Percentiles rank a stretch among this genome's conserved stretches.
Conservation (phyloP, 495 filamentous ascomycete species). For the Aspergillus ostianus region DNA sequence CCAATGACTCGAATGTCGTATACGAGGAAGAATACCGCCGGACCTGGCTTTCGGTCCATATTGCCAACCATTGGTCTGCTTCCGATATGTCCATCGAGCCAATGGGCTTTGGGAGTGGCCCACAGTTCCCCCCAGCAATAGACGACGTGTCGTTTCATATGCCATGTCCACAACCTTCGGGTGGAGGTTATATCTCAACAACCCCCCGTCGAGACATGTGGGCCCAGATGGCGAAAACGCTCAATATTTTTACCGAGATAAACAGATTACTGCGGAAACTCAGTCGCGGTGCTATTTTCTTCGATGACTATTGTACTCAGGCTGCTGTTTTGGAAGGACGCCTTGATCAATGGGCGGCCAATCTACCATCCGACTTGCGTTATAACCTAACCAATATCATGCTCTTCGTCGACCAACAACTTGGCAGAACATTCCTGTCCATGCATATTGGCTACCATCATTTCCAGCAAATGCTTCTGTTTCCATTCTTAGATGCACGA, state of each 20-base stretch:
- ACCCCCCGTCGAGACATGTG: constrained; percentile 20
- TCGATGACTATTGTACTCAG: constrained; percentile 18
- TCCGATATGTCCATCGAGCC: constrained; percentile 23
- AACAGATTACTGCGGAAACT: constrained; percentile 16
- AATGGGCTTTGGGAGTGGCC: neutral
- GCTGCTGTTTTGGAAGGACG: constrained; percentile 9
- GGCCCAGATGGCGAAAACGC: constrained; percentile 25
- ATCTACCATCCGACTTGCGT: constrained; percentile 12
- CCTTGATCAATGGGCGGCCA: constrained; percentile 18
- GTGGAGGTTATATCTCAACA: neutral
- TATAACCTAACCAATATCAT: constrained; percentile 19
- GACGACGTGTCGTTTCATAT: constrained; percentile 23
- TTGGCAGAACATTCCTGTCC: constrained; percentile 22
- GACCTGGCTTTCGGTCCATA: constrained; percentile 20
- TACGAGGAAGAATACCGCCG: constrained; percentile 20
- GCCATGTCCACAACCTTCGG: constrained; percentile 2
- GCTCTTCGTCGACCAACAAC: constrained; percentile 11
- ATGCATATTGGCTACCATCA: constrained; percentile 29
- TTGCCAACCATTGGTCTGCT: constrained; percentile 24
- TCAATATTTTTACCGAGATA: constrained; percentile 22
- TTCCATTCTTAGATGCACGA: constrained; percentile 22
- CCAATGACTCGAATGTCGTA: constrained; percentile 4
- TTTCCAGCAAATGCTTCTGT: constrained; percentile 28
- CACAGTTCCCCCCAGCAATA: constrained; percentile 12
- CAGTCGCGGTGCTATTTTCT: constrained; percentile 17